These are phyloP conservation scores for Blastosporella zonata DNA, from an alignment of 1,284 basidiomycete species.

Conservation along the genomic window DNA sequence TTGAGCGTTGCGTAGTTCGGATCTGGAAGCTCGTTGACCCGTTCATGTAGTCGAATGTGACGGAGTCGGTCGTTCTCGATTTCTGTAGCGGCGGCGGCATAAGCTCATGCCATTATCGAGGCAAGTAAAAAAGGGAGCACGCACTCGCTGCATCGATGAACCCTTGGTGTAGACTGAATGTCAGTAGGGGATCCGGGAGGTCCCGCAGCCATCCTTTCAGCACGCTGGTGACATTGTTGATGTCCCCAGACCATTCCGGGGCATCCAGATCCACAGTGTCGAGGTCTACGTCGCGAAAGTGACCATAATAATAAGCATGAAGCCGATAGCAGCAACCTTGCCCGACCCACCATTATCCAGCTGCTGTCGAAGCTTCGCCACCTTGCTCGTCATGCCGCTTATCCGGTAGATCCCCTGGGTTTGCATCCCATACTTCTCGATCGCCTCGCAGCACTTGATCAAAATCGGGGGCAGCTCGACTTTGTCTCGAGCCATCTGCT, in stretches of 20 bases:
- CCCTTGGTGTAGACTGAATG: conserved; percentile 78
- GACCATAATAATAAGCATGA: not conserved
- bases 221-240: conserved; percentile 93
- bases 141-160: conserved; percentile 95
- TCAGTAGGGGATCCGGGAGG: conserved; percentile 92
- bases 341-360: conserved; percentile 76
- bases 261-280: conserved; percentile 82
- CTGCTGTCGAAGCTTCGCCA: conserved; percentile 78
- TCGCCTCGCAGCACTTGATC: conserved; percentile 87
- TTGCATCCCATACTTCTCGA: conserved; percentile 85
- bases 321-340: not conserved
- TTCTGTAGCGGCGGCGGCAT: conserved; percentile 45
- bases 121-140: conserved; percentile 29
- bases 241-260: conserved; percentile 90
- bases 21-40: conserved; percentile 97
- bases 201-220: conserved; percentile 97
- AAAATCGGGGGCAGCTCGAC: conserved; percentile 89
- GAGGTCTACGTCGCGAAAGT: conserved; percentile 57
- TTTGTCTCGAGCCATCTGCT: conserved; percentile 88
- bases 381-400: conserved; percentile 88
- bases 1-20: conserved; percentile 98
- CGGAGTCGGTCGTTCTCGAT: conserved; percentile 92
- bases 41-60: conserved; percentile 94
- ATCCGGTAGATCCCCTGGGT: conserved; percentile 93
- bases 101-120: not conserved